Conservation (phyloP, 371 early-diverging fungal species). For the Chytridiales sp. region DNA sequence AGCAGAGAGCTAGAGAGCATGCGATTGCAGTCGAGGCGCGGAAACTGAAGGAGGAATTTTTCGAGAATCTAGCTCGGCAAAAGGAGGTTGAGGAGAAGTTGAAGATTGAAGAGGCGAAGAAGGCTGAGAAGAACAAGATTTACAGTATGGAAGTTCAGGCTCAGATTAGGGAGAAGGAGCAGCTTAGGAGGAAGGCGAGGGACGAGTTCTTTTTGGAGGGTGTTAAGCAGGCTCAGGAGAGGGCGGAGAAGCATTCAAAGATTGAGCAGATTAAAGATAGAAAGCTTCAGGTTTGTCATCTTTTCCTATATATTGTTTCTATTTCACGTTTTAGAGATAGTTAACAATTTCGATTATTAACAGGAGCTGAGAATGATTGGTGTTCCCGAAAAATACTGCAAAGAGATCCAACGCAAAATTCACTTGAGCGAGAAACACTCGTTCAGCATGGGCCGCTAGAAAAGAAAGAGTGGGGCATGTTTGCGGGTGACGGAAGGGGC, state of each 20-base stretch:
- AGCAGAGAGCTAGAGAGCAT: conserved; percentile 51
- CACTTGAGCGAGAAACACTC: conserved; percentile 31
- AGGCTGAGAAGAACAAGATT: conserved; percentile 38
- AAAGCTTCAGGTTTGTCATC: conserved; percentile 45
- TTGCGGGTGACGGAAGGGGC: no score
- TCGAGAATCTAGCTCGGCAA: conserved; percentile 45
- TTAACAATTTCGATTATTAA: background rate
- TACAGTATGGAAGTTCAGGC: conserved; percentile 49
- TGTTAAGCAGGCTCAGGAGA: conserved; percentile 40
- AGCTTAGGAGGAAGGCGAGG: conserved; percentile 35
- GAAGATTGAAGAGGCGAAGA: conserved; percentile 35
- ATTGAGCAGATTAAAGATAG: conserved; percentile 50
- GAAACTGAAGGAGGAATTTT: conserved; percentile 52
- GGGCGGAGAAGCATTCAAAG: conserved; percentile 48
- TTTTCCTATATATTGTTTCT: background rate
- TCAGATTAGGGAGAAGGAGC: conserved; percentile 53
- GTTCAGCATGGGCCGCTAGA: no score
- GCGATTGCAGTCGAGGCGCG: conserved; percentile 55
- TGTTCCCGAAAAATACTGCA: conserved; percentile 57
- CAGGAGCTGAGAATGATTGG: conserved; percentile 48
- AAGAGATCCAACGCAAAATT: conserved; percentile 51
- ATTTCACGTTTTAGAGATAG: background rate
- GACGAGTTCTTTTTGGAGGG: conserved; percentile 60
- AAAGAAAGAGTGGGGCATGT: no score
- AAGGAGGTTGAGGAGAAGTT: conserved; percentile 47